Evolutionary conservation across 345 rosid genomes (phyloP).

Genomic region (Excoecaria cochinchinensis): DNA sequence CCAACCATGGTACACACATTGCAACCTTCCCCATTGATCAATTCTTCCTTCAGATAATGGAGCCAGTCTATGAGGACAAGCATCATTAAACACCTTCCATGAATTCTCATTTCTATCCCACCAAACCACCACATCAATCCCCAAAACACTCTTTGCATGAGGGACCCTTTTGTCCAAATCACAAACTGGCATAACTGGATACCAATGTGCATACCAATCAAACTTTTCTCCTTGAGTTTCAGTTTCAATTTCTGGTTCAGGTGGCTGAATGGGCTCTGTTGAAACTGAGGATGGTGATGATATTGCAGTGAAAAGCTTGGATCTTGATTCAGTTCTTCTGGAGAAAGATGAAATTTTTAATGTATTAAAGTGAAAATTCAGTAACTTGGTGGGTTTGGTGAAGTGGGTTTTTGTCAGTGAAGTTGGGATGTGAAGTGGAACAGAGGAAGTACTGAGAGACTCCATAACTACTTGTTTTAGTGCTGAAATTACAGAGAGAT

Average conservation of each 20-base stretch:
- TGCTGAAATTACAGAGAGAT: neutral
- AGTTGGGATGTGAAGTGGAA: constrained; percentile 25
- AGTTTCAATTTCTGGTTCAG: constrained; percentile 29
- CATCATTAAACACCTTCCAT: constrained; percentile 70
- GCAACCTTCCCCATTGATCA: constrained; percentile 76
- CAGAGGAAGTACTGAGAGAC: constrained; percentile 31
- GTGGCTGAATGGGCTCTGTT: constrained; percentile 28
- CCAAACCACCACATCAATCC: constrained; percentile 81
- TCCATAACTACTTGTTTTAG: constrained; percentile 34
- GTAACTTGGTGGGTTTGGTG: constrained; percentile 14
- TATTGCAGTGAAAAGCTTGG: constrained; percentile 34
- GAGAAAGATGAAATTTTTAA: constrained; percentile 14
- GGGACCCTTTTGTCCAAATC: constrained; percentile 74
- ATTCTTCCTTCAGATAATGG: constrained; percentile 80
- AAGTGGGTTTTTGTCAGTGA: constrained; percentile 23
- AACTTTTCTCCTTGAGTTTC: constrained; percentile 39
- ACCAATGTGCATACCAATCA: constrained; percentile 78
- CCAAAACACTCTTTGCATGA: constrained; percentile 68
- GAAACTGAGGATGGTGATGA: constrained; percentile 41
- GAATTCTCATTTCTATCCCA: constrained; percentile 67
- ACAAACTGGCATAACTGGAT: constrained; percentile 71
- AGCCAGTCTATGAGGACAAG: constrained; percentile 77
- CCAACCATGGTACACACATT: constrained; percentile 93
- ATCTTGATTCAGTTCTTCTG: constrained; percentile 4
- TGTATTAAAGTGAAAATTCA: constrained; percentile 14